Evolutionary conservation across 2,329 filamentous ascomycete genomes (phyloP), one percentile per base, ranked within the genome.

Genomic region (Exophiala dermatitidis): DNA sequence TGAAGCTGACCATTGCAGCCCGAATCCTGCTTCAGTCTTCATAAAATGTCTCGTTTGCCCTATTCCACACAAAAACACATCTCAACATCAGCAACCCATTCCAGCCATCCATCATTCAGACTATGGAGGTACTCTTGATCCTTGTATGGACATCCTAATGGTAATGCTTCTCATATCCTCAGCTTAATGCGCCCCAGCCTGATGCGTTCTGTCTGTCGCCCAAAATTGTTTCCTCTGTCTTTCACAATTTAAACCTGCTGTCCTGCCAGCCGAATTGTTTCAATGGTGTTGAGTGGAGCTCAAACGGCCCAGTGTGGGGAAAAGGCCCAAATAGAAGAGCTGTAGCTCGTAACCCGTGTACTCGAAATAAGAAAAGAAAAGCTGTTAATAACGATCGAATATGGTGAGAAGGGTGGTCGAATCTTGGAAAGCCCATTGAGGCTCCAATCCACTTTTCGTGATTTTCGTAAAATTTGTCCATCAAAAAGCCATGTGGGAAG

Each of bases 391-490:
- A 52, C 28, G 49, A 56, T 46, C 42, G 53, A 56, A 42, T 52
- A 26, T 33, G 40, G 45, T 52, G 41, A 44, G 31, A 42, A 50
- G 49, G 43, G 33, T 40, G 37, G 49, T 32, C 29, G n/a, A 19
- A 40, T 42, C 33, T n/a, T 29, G 19, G 41, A 31, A 12, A 30
- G 40, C 43, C 33, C 29, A 12, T 28, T 36, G 40, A 26, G 10
- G n/a, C 5, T 40, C 49, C 12, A 47, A 43, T 36, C 32, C 30
- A 42, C 48, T 33, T 52, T 46, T 52, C 55, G 48, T 52, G 28
- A 42, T 47, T 54, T 41, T 57, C 55, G 48, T 57, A 50, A 26
- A 57, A 50, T 32, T 45, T 43, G 45, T 52, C 44, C 51, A 54
- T 57, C 45, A 36, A 19, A 48, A 46, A 50, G 33, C 31, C 28